phyloP scores from a whole-genome alignment of 2,329 filamentous ascomycete genomes.

The Pseudogymnoascus sp. region DNA sequence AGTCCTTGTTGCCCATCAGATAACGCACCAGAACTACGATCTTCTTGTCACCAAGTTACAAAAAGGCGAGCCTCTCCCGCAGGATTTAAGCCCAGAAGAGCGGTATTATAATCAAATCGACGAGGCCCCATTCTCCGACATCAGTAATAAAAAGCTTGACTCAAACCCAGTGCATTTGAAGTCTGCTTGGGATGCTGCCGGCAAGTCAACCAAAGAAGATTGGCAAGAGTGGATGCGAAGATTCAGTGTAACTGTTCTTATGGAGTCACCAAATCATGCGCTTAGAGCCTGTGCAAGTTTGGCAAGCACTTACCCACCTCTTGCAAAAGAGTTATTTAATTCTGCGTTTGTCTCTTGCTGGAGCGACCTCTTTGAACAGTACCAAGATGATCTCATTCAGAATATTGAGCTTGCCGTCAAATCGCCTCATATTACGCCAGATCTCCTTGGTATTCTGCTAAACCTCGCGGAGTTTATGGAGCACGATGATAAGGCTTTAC shows the following conservation, averaged over 20 bases:
- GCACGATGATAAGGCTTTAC: constrained; percentile 95
- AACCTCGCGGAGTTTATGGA: constrained; percentile 99
- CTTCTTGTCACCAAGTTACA: constrained; percentile 86
- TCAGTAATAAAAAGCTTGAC: constrained; percentile 85
- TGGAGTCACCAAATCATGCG: constrained; percentile 93
- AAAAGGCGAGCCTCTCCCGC: constrained; percentile 89
- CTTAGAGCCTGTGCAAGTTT: constrained; percentile 86
- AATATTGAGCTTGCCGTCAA: constrained; percentile 95
- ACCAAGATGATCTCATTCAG: constrained; percentile 90
- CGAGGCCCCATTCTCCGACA: constrained; percentile 73
- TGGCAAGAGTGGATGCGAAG: constrained; percentile 99
- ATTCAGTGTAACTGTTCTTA: constrained; percentile 89
- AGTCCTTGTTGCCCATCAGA: constrained; percentile 66
- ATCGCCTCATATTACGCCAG: constrained; percentile 90
- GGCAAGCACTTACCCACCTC: constrained; percentile 81
- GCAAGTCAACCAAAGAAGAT: constrained; percentile 95
- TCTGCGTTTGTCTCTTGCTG: constrained; percentile 98
- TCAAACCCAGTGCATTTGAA: constrained; percentile 98
- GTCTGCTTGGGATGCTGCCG: constrained; percentile 91
- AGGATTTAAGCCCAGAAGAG: constrained; percentile 83
- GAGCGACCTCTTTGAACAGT: constrained; percentile 95
- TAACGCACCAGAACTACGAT: constrained; percentile 86
- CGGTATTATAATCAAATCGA: constrained; percentile 70
- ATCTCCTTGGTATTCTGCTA: constrained; percentile 85
- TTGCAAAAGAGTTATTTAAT: constrained; percentile 93